These are phyloP conservation scores for Takashimella koratensis DNA, from an alignment of 1,284 basidiomycete species.

Conservation along the genomic window DNA sequence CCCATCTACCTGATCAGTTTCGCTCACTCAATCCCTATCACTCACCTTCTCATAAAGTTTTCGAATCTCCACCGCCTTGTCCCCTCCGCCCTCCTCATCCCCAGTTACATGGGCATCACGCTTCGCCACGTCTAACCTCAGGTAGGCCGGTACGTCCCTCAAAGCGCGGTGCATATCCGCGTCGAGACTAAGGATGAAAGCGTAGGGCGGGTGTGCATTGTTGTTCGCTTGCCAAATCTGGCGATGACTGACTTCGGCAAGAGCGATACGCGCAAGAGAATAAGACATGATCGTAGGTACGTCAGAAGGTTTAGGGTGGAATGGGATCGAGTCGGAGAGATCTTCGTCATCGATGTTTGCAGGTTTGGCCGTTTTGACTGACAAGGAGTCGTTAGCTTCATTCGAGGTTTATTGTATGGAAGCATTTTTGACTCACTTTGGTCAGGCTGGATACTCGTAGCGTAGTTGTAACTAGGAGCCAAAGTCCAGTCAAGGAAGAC, in stretches of 20 bases:
- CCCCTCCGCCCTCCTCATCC: background rate
- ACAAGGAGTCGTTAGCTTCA: no score
- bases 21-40: no score
- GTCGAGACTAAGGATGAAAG: conserved; percentile 39
- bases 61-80: conserved; percentile 14
- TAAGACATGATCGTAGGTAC: conserved; percentile 47
- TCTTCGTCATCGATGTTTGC: conserved; percentile 48
- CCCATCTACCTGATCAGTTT: no score
- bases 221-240: conserved; percentile 47
- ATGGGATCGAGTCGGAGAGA: conserved; percentile 40
- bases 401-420: no score
- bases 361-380: conserved; percentile 45
- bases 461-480: background rate
- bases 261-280: conserved; percentile 42
- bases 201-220: conserved; percentile 40
- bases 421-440: background rate
- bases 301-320: conserved; percentile 35
- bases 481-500: conserved; percentile 9
- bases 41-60: conserved; percentile 45
- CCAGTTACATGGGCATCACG: background rate
- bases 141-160: conserved; percentile 43
- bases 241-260: conserved; percentile 42
- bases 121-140: conserved; percentile 33
- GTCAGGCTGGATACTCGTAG: background rate
- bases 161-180: conserved; percentile 42